phyloP scores from a whole-genome alignment of 108 stramenopile genomes.

The Mayamaea pseudoterrestris region DNA sequence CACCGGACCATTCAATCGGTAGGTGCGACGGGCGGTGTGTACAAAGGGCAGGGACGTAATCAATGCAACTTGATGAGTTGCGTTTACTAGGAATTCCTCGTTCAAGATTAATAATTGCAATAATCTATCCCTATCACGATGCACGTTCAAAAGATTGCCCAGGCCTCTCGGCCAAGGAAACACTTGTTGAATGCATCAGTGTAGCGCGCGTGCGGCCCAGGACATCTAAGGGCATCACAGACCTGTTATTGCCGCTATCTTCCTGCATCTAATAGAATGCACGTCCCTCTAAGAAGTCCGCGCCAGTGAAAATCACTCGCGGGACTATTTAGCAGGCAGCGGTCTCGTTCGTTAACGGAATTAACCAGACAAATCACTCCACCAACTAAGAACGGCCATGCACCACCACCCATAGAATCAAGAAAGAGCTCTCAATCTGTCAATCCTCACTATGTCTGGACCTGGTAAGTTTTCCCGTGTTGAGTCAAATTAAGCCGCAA shows the following conservation, averaged over 20 bases:
- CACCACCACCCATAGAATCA: slow-evolving; percentile 79
- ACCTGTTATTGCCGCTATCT: slow-evolving; percentile 97
- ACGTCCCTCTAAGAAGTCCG: slow-evolving; percentile 94
- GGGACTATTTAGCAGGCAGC: slow-evolving; percentile 90
- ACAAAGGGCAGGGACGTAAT: slow-evolving; percentile 51
- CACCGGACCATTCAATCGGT: slow-evolving; percentile 98
- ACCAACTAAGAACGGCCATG: slow-evolving; percentile 71
- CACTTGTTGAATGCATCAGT: slow-evolving; percentile 93
- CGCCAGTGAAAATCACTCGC: slow-evolving; percentile 58
- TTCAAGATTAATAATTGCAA: slow-evolving; percentile 99
- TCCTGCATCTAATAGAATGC: slow-evolving; percentile 84
- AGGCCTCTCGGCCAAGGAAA: slow-evolving; percentile 89
- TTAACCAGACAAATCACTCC: slow-evolving; percentile 99
- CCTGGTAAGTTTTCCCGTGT: slow-evolving; percentile 73
- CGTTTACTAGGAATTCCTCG: slow-evolving; percentile 99
- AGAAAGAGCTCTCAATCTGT: slow-evolving; percentile 81
- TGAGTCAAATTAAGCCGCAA: slow-evolving; percentile 77
- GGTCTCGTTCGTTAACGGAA: slow-evolving; percentile 98
- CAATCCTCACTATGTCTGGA: slow-evolving; percentile 80
- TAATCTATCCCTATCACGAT: slow-evolving; percentile 99
- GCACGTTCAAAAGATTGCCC: slow-evolving; percentile 94
- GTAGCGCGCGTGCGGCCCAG: slow-evolving; percentile 98
- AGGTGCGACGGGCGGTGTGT: slow-evolving; percentile 99
- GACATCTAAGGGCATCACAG: slow-evolving; percentile 98
- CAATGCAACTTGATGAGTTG: slow-evolving; percentile 89